Evolutionary conservation across 768 basidiomycete genomes (phyloP), one percentile per base, ranked within the genome.

Genomic region (Pleurotus eryngii): DNA sequence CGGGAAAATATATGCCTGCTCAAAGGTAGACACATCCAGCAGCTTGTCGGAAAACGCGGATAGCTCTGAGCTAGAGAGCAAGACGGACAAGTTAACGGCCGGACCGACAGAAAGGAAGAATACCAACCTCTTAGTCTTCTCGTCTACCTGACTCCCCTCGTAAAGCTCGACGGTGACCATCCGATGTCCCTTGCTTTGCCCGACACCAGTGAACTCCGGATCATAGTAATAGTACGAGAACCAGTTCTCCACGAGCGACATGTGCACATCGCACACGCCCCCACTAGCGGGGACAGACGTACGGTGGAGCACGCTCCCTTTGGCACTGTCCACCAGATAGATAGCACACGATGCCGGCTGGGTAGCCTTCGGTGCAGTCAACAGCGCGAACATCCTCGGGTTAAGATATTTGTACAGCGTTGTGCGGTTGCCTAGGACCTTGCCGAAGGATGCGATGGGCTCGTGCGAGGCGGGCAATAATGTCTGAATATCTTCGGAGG

Each of bases 331-430:
- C n/a, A 96, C 67, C 3, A 97, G 69, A 64, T 91, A 89, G 12
- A 98, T 64, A 0, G 82, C 81, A 65, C 90, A 92, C 1, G 63
- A 69, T 1, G 65, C 46, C 18, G 64, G 56, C 50, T 46, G 48
- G 17, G n/a, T n/a, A n/a, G 60, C 48, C 5, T 68, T 59, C 4
- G 70, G 60, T 0, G 76, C 70, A 5, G 92, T 92, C 27, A 87
- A 72, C 38, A 92, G 75, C 6, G 83, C 81, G 49, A 87, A 76
- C 35, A 95, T 63, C 63, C 92, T 85, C 6, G 88, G 89, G 67
- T 96, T 96, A 59, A 98, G 79, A 66, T 97, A 96, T 73, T 98
- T 98, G 78, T 97, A 96, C 57, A 98, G 69, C 30, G 94, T 95
- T 38, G 84, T 86, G 54, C 94, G 84, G 69, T 95, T 89, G 2